phyloP scores from a whole-genome alignment of 768 basidiomycete genomes.

The Mycena epipterygia region DNA sequence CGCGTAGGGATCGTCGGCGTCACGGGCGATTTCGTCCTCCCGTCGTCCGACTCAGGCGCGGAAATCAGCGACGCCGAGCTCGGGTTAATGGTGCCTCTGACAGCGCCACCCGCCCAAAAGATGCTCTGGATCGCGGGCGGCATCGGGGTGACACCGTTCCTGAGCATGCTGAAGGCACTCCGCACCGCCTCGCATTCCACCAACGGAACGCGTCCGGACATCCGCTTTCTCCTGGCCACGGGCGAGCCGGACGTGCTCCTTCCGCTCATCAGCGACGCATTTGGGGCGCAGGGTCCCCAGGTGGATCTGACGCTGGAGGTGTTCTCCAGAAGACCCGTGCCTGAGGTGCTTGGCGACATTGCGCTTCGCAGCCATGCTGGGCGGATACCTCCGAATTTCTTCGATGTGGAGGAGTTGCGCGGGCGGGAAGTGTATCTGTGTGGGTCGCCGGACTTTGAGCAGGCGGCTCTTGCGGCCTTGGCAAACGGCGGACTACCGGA shows the following conservation, averaged over 20 bases:
- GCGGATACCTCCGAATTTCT: constrained; percentile 39
- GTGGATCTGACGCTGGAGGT: constrained; percentile 54
- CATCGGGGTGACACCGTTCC: constrained; percentile 75
- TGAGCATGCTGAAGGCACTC: constrained; percentile 60
- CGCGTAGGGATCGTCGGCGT: constrained; percentile 65
- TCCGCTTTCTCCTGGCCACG: constrained; percentile 65
- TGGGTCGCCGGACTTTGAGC: constrained; percentile 64
- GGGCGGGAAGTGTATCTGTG: constrained; percentile 60
- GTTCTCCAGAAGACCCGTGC: constrained; percentile 46
- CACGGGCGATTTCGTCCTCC: constrained; percentile 64
- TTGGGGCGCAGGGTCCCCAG: constrained; percentile 28
- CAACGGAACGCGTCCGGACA: constrained; percentile 45
- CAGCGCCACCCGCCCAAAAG: constrained; percentile 33
- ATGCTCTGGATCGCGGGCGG: constrained; percentile 75
- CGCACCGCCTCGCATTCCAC: background rate
- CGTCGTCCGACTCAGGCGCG: constrained; percentile 20
- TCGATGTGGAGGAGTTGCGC: constrained; percentile 32
- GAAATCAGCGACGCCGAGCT: constrained; percentile 31
- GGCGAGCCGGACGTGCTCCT: constrained; percentile 67
- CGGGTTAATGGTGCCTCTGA: constrained; percentile 29
- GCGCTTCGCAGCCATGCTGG: constrained; percentile 36
- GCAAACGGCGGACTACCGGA: constrained; percentile 50
- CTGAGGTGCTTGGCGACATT: constrained; percentile 21
- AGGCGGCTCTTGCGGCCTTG: constrained; percentile 50
- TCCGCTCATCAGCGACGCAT: constrained; percentile 53